phyloP scores from a whole-genome alignment of 2,329 filamentous ascomycete genomes.

The Chaetomium olivaceum region DNA sequence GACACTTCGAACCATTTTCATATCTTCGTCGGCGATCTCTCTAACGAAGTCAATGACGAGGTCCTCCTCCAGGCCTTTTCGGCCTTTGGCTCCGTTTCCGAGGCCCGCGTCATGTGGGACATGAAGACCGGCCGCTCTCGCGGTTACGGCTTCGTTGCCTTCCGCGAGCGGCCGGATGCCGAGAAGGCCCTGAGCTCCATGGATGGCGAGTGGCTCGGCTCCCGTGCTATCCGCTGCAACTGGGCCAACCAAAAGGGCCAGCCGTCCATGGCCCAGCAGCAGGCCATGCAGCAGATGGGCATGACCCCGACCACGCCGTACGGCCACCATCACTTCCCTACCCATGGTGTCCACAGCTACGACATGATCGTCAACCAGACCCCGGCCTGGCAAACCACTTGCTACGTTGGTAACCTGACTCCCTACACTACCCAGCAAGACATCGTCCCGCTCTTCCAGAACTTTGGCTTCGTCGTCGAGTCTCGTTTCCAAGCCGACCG shows the following conservation, averaged over 20 bases:
- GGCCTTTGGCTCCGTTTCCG: slow-evolving; percentile 91
- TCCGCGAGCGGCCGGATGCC: slow-evolving; percentile 88
- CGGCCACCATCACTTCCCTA: slow-evolving; percentile 96
- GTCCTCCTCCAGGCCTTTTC: slow-evolving; percentile 91
- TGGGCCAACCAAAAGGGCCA: slow-evolving; percentile 99
- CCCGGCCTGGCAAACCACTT: slow-evolving; percentile 96
- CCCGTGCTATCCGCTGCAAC: slow-evolving; percentile 97
- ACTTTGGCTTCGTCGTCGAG: slow-evolving; percentile 96
- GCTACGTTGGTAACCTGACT: slow-evolving; percentile 96
- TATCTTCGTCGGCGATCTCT: slow-evolving; percentile 96
- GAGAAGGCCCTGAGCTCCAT: slow-evolving; percentile 96
- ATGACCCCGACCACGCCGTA: slow-evolving; percentile 97
- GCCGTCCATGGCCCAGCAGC: slow-evolving; percentile 95
- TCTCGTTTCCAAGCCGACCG: slow-evolving; percentile 97
- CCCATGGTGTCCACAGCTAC: slow-evolving; percentile 94
- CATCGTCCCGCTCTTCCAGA: slow-evolving; percentile 96
- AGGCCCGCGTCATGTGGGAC: slow-evolving; percentile 99
- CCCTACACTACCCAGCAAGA: slow-evolving; percentile 97
- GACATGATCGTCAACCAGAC: slow-evolving; percentile 96
- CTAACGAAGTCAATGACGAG: slow-evolving; percentile 98
- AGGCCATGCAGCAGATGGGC: slow-evolving; percentile 95
- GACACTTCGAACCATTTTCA: slow-evolving; percentile 98
- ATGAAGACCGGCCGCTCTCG: slow-evolving; percentile 99
- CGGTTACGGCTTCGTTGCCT: slow-evolving; percentile 97
- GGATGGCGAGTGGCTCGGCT: slow-evolving; percentile 99